Evolutionary conservation across 2,329 filamentous ascomycete genomes (phyloP).

Genomic region (Cryphonectria nitschkei): DNA sequence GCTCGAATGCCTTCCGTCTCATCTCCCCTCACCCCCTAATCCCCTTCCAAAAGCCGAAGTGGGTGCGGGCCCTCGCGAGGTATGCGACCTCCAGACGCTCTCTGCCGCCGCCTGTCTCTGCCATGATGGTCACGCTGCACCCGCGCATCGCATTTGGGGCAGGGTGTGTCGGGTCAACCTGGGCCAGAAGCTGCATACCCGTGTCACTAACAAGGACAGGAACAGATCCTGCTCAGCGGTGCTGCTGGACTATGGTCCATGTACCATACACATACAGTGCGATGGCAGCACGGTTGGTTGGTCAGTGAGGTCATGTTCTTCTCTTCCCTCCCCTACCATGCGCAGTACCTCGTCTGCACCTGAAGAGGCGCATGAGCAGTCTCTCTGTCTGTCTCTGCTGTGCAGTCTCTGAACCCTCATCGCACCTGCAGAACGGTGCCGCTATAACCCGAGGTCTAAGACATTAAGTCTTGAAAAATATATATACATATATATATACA

Average conservation of each 20-base stretch:
- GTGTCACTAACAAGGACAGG: constrained; percentile 11
- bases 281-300: constrained; percentile 2
- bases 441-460: constrained; percentile 15
- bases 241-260: constrained; percentile 4
- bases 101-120: constrained; percentile 8
- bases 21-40: constrained; percentile 10
- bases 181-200: constrained; percentile 13
- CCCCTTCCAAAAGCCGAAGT: constrained; percentile 26
- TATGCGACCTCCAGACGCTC: constrained; percentile 9
- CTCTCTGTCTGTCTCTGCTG: background rate
- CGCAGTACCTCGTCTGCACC: constrained; percentile 10
- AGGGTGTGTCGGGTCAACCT: background rate
- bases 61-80: constrained; percentile 25
- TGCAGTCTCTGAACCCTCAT: constrained; percentile 19
- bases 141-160: constrained; percentile 2
- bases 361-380: constrained; percentile 11
- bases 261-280: background rate
- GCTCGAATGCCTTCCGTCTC: constrained; percentile 19
- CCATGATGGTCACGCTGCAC: background rate
- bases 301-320: background rate
- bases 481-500: background rate
- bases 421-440: background rate
- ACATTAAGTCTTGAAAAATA: constrained; percentile 7
- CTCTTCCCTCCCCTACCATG: background rate
- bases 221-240: background rate